Evolutionary conservation across 768 basidiomycete species (phyloP), one percentile per base, ranked within the genome.

Genomic region (Termitomyces sp.): DNA sequence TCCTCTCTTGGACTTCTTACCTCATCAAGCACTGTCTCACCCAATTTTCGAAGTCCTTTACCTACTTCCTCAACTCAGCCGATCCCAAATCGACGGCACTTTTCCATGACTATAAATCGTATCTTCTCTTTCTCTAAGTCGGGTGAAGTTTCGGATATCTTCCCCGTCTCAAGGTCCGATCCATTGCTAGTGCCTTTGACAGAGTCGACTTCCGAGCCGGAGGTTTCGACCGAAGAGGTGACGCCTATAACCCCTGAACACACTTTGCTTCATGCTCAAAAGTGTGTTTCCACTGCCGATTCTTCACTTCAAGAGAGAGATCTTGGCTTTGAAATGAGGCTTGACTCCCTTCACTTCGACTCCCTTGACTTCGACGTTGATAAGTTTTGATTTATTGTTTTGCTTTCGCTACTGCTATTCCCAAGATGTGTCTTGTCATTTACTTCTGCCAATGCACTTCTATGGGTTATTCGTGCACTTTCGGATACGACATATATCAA

Each of bases 301-400:
- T 40, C 60, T 20, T 16, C 36, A 14, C 43, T 56, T 10, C 69
- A 62, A 40, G 65, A 67, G 38, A 69, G 65, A 35, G 79, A 86
- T 52, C 59, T 71, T 60, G 80, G 78, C 60, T 71, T 85, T 51
- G 85, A 90, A 73, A 83, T 87, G 85, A 74, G 71, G 38, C 80
- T 90, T 14, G 85, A 88, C 65, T 88, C 88, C 33, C 73, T 90
- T 54, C 86, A 87, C 66, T 90, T 90, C 66, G 88, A 90, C 61
- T 75, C 80, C 1, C 62, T 90, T 46, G 86, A 84, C 54, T 86
- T 90, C 55, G 85, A 90, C 66, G 76, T 78, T 26, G 81, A 85
- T 61, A 76, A 74, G 41, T 86, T 87, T 66, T 70, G 63, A 68
- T 20, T 24, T 11, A 16, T 3, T 44, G n/a, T 36, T 20, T 24